These are phyloP conservation scores for Trichoderma sp. DNA, from an alignment of 2,329 filamentous ascomycete species.

Conservation along the genomic window DNA sequence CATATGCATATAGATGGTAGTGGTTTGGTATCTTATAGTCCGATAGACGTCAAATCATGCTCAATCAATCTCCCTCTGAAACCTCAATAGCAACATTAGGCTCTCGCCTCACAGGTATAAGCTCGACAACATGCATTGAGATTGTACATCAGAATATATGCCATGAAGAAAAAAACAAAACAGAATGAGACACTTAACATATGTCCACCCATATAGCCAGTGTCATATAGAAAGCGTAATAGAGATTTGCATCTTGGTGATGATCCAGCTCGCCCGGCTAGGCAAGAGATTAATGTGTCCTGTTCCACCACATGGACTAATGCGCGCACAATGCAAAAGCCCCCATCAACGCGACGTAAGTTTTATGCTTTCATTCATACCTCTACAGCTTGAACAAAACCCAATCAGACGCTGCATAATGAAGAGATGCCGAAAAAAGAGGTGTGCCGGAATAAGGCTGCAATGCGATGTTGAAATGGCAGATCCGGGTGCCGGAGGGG, in stretches of 20 bases:
- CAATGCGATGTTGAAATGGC: conserved; percentile 1
- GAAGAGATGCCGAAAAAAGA: background rate
- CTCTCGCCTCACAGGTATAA: background rate
- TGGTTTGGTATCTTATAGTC: conserved; percentile 4
- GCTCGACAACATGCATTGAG: conserved; percentile 1
- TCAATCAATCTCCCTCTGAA: background rate
- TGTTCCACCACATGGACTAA: conserved; percentile 26
- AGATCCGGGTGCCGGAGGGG: background rate
- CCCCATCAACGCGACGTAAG: conserved; percentile 11
- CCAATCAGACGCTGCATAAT: conserved; percentile 1
- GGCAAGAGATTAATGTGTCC: conserved; percentile 13
- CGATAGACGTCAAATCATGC: background rate
- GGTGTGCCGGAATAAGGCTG: background rate
- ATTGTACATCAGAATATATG: conserved; percentile 14
- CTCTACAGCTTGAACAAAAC: background rate
- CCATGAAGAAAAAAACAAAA: background rate
- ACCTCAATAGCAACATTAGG: background rate
- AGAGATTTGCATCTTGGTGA: conserved; percentile 15
- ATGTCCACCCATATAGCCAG: background rate
- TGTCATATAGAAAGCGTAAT: background rate
- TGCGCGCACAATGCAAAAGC: conserved; percentile 22
- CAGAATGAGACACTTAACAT: background rate
- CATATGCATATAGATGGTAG: background rate
- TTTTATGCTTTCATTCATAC: background rate
- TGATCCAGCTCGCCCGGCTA: conserved; percentile 10